These are phyloP conservation scores for Chondrostereum purpureum DNA, from an alignment of 1,284 basidiomycete genomes.

Conservation along the genomic window DNA sequence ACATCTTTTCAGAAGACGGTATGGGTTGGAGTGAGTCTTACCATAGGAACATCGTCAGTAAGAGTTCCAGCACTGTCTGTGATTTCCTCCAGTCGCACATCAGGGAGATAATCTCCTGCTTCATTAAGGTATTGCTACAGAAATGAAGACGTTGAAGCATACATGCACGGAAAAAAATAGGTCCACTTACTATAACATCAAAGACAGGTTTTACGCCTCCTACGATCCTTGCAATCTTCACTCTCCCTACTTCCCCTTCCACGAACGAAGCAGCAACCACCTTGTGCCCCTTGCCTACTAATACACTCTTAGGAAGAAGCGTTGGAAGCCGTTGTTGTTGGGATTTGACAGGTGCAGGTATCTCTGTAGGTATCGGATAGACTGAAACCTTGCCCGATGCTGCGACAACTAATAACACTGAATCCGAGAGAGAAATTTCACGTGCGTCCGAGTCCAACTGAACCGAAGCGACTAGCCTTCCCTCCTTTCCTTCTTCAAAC, in stretches of 20 bases:
- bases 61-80: constrained; percentile 29
- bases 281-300: constrained; percentile 34
- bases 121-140: constrained; percentile 49
- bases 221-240: constrained; percentile 56
- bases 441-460: constrained; percentile 66
- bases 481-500: constrained; percentile 37
- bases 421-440: constrained; percentile 38
- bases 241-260: constrained; percentile 33
- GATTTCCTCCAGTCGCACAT: constrained; percentile 46
- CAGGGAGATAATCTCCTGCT: constrained; percentile 50
- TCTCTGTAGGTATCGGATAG: constrained; percentile 51
- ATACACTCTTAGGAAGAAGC: constrained; percentile 42
- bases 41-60: constrained; percentile 23
- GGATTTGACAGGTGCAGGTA: constrained; percentile 29
- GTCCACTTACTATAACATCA: constrained; percentile 50
- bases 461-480: constrained; percentile 56
- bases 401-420: constrained; percentile 53
- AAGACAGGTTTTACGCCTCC: constrained; percentile 67
- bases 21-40: constrained; percentile 15
- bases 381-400: constrained; percentile 62
- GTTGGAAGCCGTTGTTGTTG: constrained; percentile 41
- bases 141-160: constrained; percentile 6
- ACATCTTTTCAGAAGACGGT: constrained; percentile 7
- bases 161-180: constrained; percentile 6
- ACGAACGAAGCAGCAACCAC: constrained; percentile 46